Conservation (phyloP, 805 yeast genomes). For the Nakazawaea pomicola region DNA sequence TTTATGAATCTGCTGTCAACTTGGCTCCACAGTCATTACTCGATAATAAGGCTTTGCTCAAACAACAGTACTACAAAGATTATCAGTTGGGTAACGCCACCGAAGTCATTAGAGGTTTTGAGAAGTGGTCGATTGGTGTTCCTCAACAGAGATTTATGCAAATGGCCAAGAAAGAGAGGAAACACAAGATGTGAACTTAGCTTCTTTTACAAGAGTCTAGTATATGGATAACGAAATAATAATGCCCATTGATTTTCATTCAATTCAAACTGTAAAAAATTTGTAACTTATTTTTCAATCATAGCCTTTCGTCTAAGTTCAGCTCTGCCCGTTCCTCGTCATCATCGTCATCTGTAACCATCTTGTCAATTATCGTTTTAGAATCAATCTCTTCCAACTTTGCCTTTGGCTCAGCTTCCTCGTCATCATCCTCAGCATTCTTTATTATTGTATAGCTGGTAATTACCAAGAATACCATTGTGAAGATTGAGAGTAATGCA, state of each 20-base stretch:
- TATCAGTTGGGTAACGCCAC: constrained; percentile 49
- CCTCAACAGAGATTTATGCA: constrained; percentile 66
- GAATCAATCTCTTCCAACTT: constrained; percentile 30
- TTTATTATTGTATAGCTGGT: constrained; percentile 43
- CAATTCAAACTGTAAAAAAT: too few species aligned
- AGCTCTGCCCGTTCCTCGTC: constrained; percentile 50
- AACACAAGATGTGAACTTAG: constrained; percentile 48
- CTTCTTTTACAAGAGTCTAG: too few species aligned
- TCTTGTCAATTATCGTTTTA: constrained; percentile 25
- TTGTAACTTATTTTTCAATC: not conserved
- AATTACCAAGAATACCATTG: constrained; percentile 58
- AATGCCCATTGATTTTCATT: too few species aligned
- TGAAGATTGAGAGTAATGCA: constrained; percentile 72
- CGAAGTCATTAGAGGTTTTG: constrained; percentile 67
- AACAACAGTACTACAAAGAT: constrained; percentile 23
- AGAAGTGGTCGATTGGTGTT: constrained; percentile 64
- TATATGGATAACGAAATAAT: too few species aligned
- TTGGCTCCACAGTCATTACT: constrained; percentile 41
- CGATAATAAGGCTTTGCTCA: constrained; percentile 41
- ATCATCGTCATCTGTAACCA: constrained; percentile 44
- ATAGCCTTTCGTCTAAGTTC: constrained; percentile 2
- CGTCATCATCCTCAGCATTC: constrained; percentile 25
- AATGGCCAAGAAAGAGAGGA: constrained; percentile 47
- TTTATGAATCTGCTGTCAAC: constrained; percentile 30
- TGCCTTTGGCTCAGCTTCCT: constrained; percentile 23